phyloP scores from a whole-genome alignment of 495 filamentous ascomycete genomes.

The Corynascus novoguineensis region DNA sequence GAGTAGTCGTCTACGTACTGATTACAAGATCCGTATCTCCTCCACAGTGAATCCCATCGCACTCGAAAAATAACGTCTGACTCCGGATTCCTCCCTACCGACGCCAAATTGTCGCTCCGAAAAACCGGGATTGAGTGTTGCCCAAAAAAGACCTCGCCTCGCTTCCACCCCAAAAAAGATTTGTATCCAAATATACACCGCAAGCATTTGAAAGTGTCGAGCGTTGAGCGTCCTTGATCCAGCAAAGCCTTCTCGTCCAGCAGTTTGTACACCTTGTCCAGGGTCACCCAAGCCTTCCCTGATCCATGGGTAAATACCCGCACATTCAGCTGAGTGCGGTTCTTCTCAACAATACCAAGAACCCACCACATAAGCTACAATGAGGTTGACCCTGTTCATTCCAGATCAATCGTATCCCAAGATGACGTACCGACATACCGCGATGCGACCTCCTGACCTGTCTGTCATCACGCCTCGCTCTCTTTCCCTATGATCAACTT shows the following conservation, averaged over 20 bases:
- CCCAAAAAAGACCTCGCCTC: background rate
- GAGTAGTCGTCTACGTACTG: background rate
- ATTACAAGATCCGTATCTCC: slow-evolving; percentile 5
- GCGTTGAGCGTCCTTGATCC: slow-evolving; percentile 5
- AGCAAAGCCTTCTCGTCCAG: background rate
- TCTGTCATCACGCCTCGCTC: background rate
- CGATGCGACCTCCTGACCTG: background rate
- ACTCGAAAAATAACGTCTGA: background rate
- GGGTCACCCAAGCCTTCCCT: background rate
- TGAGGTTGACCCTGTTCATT: background rate
- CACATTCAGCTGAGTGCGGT: background rate
- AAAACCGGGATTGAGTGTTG: background rate
- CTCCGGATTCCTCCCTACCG: background rate
- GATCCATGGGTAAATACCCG: background rate
- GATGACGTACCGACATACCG: background rate
- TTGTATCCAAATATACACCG: background rate
- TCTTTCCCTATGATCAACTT: background rate
- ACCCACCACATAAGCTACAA: background rate
- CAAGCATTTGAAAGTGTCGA: background rate
- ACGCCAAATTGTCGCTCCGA: background rate
- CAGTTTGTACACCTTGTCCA: background rate
- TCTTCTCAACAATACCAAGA: background rate
- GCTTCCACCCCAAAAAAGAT: background rate
- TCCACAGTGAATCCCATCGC: background rate
- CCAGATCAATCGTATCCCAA: background rate